Base-by-base conservation (phyloP, 495 filamentous ascomycete genomes). In the Pseudevernia furfuracea region DNA sequence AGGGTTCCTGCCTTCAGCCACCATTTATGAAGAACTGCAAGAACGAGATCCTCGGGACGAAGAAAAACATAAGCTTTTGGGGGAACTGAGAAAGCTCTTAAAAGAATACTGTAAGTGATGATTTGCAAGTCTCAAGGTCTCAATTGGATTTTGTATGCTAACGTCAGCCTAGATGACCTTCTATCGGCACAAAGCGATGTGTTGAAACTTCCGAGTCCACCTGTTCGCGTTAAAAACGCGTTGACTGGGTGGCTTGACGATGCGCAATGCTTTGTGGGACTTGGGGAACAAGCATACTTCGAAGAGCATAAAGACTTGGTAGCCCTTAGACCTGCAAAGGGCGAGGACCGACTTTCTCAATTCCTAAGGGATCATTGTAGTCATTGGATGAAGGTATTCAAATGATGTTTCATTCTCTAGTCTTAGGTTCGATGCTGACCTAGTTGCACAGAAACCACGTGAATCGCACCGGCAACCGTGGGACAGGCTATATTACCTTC, bases 351-450 rank as follows among this genome's bases (percentile, higher is more conserved):
- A 53, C 41, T 65, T 17, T 65, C 63, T 36, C 63, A 65, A n/a
- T 65, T 65, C 44, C 39, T 65, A 43, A 60, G 63, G 46, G 56
- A 65, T 34, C 57, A 65, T 52, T 65, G 63, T n/a, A 21, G 61
- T 19, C 39, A 49, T 28, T 65, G 56, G 63, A 49, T 65, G 56
- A 58, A 63, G 52, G 61, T 57, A 56, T 21, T 23, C 3, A 30
- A 43, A 14, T 21, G n/a, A 15, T 0, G 2, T 19, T n/a, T 21
- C 4, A 12, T 5, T 32, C 23, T 4, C 30, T 19, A 25, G 19
- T 28, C 21, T 49, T 23, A 5, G 10, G 44, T 21, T 4, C 9
- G 2, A 21, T 23, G n/a, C 37, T 57, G 37, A 63, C 21, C 3
- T 8, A 32, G 15, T 6, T n/a, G 21, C 1, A 44, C 36, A 63